Evolutionary conservation across 148 eudicot species (phyloP), one percentile per base, ranked within the genome.

Genomic region (Rhododendron williamsianum): DNA sequence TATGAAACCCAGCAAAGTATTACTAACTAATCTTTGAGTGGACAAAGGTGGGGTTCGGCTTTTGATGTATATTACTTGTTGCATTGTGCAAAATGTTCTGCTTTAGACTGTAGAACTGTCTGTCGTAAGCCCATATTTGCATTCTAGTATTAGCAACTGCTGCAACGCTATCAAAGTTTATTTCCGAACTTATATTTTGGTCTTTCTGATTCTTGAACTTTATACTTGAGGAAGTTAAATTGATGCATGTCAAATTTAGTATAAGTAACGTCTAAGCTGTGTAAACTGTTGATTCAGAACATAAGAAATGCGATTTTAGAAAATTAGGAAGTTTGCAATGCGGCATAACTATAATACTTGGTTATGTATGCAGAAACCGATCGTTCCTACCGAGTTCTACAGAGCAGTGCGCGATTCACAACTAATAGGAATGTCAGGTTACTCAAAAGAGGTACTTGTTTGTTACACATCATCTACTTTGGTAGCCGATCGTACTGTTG

Each of bases 351-450:
- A 49, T 25, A 35, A 18, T 87, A 67, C 43, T 35, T 80, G 78
- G 25, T 83, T 76, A 3, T 74, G 38, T 67, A 43, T 91, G 83
- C 96, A 97, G 99, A 97, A 95, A 93, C 98, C 98, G 88, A 97
- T 97, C 54, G 51, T 90, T 84, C 99, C 98, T 54, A 60, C 84
- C 73, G 98, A 94, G 69, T 87, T 92, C 41, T 97, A 97, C 87
- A 87, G 98, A 90, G 93, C 89, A 72, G 89, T 97, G 58, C 96
- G 99, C 45, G 96, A 97, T 85, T 92, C 99, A 67, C 94, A 94
- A 84, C 96, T 97, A 85, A 65, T 95, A 81, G 99, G 99, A 85
- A 87, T 97, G 89, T 90, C 96, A 49, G 99, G 99, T 74, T 94
- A 91, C 91, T 87, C 99, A 48, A 97, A 91, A 89, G 92, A 94